These are phyloP conservation scores for Fonsecaea nubica DNA, from an alignment of 2,329 filamentous ascomycete genomes.

Conservation along the genomic window DNA sequence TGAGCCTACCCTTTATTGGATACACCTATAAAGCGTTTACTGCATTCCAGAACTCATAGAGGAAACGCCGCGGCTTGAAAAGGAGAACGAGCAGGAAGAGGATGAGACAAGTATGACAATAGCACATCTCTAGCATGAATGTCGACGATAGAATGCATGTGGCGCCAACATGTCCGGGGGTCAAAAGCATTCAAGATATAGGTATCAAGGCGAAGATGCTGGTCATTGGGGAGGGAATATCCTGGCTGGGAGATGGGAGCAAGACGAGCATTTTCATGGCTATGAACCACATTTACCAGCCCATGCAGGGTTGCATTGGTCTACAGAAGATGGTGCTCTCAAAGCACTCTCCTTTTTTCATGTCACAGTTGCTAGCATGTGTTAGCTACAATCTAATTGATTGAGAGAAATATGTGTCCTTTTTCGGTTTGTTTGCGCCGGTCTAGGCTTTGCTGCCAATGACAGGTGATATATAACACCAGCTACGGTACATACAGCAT, in stretches of 20 bases:
- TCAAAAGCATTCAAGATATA: conserved; percentile 15
- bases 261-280: conserved; percentile 14
- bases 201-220: conserved; percentile 13
- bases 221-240: background rate
- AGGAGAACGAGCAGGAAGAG: background rate
- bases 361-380: conserved; percentile 17
- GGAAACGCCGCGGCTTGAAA: conserved; percentile 3
- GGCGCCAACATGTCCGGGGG: conserved; percentile 14
- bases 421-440: background rate
- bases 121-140: conserved; percentile 20
- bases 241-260: background rate
- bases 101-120: conserved; percentile 1
- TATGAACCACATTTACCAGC: conserved; percentile 20
- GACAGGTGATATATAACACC: background rate
- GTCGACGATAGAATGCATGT: conserved; percentile 24
- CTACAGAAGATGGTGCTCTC: conserved; percentile 27
- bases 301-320: conserved; percentile 28
- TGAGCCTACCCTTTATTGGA: conserved; percentile 94
- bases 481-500: background rate
- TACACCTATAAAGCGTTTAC: conserved; percentile 98
- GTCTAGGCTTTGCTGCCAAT: background rate
- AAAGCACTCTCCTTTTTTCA: conserved; percentile 20
- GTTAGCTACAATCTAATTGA: conserved; percentile 12
- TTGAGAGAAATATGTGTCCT: background rate
- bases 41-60: conserved; percentile 58